Percentiles rank a stretch among this genome's conserved stretches.
These are phyloP conservation scores for Phallus indusiatus DNA, from an alignment of 768 basidiomycete genomes.

Conservation along the genomic window DNA sequence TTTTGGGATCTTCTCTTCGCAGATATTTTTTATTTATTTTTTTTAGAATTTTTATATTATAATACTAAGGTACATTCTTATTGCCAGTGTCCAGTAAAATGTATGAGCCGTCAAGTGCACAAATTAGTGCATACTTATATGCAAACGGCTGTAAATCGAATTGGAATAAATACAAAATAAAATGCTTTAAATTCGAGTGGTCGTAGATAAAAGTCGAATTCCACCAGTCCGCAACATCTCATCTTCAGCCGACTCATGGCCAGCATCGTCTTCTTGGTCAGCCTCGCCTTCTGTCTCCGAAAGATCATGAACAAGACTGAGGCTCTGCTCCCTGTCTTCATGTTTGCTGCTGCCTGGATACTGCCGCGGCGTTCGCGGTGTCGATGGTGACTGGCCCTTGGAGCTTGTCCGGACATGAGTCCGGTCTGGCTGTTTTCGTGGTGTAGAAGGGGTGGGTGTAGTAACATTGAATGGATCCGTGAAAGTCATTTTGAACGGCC, in stretches of 20 bases:
- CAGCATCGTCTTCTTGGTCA: not conserved
- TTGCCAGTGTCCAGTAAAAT: no score
- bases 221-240: not conserved
- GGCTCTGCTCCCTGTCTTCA: slow-evolving; percentile 54
- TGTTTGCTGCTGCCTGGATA: slow-evolving; percentile 28
- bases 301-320: slow-evolving; percentile 13
- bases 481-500: not conserved
- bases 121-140: no score
- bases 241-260: not conserved
- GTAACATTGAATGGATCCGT: slow-evolving; percentile 23
- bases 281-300: not conserved
- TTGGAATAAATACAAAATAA: not conserved
- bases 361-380: slow-evolving; percentile 36
- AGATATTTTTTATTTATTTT: no score
- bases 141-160: no score
- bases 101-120: no score
- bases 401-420: slow-evolving; percentile 19
- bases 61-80: no score
- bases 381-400: slow-evolving; percentile 24
- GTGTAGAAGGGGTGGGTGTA: slow-evolving; percentile 19
- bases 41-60: no score
- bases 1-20: no score
- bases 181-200: not conserved
- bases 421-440: slow-evolving; percentile 13
- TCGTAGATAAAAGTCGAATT: slow-evolving; percentile 2